Conservation (phyloP, 2,329 filamentous ascomycete species). For the Talaromyces sp. region DNA sequence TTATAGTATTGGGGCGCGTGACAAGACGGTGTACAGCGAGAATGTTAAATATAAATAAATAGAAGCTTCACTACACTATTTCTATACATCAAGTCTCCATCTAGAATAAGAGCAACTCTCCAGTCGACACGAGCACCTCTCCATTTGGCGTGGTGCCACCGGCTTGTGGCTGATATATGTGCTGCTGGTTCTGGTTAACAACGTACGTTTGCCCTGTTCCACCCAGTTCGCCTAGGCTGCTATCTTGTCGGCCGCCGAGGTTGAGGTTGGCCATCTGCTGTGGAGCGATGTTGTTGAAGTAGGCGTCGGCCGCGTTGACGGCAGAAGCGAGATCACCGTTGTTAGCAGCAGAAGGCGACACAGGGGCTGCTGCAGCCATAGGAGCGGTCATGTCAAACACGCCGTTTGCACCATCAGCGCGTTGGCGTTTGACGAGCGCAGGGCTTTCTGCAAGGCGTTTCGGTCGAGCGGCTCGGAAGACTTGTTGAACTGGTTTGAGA, state of each 20-base stretch:
- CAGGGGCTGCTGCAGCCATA: constrained; percentile 10
- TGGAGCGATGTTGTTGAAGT: constrained; percentile 74
- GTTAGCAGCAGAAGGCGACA: constrained; percentile 10
- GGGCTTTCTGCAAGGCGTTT: constrained; percentile 76
- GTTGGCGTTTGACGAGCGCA: constrained; percentile 68
- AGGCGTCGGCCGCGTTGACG: constrained; percentile 79
- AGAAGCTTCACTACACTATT: not conserved
- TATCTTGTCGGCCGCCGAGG: constrained; percentile 59
- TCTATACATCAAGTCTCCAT: not conserved
- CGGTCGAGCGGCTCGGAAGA: constrained; percentile 84
- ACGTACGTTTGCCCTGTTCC: constrained; percentile 55
- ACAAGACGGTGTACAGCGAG: too few relatives aligned
- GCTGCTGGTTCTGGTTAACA: constrained; percentile 77
- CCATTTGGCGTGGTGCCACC: constrained; percentile 62
- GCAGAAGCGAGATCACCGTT: constrained; percentile 60
- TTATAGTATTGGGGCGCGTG: too few relatives aligned
- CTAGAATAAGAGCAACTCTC: constrained; percentile 65
- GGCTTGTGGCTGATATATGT: constrained; percentile 65
- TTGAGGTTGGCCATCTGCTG: constrained; percentile 70
- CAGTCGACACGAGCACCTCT: constrained; percentile 62
- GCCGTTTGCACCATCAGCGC: constrained; percentile 15
- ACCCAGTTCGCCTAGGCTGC: constrained; percentile 51
- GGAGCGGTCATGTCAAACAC: constrained; percentile 40
- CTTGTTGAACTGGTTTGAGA: constrained; percentile 93
- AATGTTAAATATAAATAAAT: not conserved